Conservation (phyloP, 208 protist genomes). For the Crithidia bombi region DNA sequence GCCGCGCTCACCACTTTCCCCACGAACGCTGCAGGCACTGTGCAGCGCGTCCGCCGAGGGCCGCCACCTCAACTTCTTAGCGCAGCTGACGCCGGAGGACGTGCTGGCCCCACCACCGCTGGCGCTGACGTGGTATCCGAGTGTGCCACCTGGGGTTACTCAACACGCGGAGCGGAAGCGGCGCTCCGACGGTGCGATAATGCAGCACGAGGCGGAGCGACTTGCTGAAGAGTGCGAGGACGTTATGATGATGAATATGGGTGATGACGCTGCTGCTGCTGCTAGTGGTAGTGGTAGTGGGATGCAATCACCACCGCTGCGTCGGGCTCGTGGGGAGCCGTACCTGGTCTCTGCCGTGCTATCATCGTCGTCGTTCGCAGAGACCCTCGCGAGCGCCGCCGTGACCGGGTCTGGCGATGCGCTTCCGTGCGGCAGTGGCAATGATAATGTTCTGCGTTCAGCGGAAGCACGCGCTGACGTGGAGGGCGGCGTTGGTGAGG, state of each 20-base stretch:
- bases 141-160: conserved; percentile 7
- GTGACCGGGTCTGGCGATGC: no score
- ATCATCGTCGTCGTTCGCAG: no score
- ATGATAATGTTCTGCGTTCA: no score
- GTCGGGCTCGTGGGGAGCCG: no score
- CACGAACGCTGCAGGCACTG: conserved; percentile 39
- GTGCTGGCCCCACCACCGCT: conserved; percentile 45
- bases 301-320: neutral
- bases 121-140: conserved; percentile 49
- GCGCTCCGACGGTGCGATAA: neutral
- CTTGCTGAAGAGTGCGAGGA: conserved; percentile 20
- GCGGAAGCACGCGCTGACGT: no score
- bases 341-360: no score
- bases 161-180: conserved; percentile 33
- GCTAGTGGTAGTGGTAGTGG: neutral
- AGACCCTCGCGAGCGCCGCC: no score
- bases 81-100: conserved; percentile 37
- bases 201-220: conserved; percentile 11
- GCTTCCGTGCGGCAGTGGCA: no score
- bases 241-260: neutral
- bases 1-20: conserved; percentile 41
- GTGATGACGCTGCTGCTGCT: neutral
- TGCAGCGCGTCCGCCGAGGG: conserved; percentile 25
- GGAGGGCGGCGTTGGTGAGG: no score
- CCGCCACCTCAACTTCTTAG: conserved; percentile 15